Percentiles rank a stretch among this genome's conserved stretches.
Evolutionary conservation across 306 rosid species (phyloP).

Genomic region (Castanea sativa): DNA sequence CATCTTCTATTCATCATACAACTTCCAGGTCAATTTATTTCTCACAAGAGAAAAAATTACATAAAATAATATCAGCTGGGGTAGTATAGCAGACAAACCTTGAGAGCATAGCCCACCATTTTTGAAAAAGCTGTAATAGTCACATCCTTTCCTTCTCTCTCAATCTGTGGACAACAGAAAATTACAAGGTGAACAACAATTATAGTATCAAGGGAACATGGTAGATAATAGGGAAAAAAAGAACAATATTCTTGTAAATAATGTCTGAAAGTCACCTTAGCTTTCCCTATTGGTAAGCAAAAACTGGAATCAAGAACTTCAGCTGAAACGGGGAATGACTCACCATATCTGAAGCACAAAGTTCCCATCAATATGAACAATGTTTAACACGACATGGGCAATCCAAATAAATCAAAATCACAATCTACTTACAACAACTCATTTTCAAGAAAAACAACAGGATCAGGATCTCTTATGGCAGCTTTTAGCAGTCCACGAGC

Average conservation of each 20-base stretch:
- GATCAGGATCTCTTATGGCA: conserved; percentile 99
- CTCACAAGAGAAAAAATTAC: conserved; percentile 9
- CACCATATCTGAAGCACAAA: conserved; percentile 74
- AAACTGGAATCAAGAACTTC: conserved; percentile 98
- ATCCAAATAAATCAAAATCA: conserved; percentile 14
- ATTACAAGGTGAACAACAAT: conserved; percentile 20
- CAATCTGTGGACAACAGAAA: conserved; percentile 51
- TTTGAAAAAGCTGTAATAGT: conserved; percentile 93
- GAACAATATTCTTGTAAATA: conserved; percentile 15
- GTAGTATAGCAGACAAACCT: conserved; percentile 58
- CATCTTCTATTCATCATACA: not conserved
- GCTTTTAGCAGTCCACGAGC: conserved; percentile 97
- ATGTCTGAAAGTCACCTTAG: conserved; percentile 63
- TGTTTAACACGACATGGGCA: conserved; percentile 11
- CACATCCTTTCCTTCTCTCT: conserved; percentile 97
- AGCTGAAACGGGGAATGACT: conserved; percentile 91
- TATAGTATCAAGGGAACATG: not conserved
- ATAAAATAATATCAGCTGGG: conserved; percentile 13
- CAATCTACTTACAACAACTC: conserved; percentile 79
- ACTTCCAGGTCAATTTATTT: conserved; percentile 16
- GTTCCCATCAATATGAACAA: conserved; percentile 21
- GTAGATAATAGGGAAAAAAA: conserved; percentile 2
- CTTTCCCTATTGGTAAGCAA: conserved; percentile 94
- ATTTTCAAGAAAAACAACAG: conserved; percentile 96
- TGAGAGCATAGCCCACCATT: conserved; percentile 91